phyloP scores from a whole-genome alignment of 805 yeast genomes.

The Candida coquimbonensis region DNA sequence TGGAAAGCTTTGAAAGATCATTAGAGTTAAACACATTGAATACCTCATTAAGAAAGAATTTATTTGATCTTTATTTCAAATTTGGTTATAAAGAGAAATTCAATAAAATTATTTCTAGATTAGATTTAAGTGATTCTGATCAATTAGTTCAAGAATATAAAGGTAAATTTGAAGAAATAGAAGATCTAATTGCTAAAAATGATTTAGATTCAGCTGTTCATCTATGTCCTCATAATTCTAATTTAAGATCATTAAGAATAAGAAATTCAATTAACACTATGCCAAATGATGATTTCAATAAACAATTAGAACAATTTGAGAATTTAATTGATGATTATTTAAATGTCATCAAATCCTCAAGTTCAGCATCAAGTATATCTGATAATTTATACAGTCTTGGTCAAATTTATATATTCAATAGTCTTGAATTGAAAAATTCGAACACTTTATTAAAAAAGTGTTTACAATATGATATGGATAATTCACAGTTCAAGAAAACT shows the following conservation, averaged over 20 bases:
- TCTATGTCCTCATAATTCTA: conserved; percentile 38
- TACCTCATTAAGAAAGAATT: conserved; percentile 41
- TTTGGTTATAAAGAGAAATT: conserved; percentile 43
- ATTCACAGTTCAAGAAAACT: conserved; percentile 45
- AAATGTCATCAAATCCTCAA: conserved; percentile 16
- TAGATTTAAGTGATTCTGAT: conserved; percentile 6
- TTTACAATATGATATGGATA: conserved; percentile 72
- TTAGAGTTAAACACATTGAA: conserved; percentile 33
- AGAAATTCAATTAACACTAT: conserved; percentile 23
- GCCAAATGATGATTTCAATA: conserved; percentile 1
- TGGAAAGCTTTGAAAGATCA: conserved; percentile 44
- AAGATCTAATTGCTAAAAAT: conserved; percentile 18
- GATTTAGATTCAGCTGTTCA: conserved; percentile 29
- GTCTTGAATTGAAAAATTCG: conserved; percentile 43
- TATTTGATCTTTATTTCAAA: conserved; percentile 42
- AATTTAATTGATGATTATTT: conserved; percentile 22
- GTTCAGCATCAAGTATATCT: conserved; percentile 19
- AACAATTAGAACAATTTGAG: conserved; percentile 13
- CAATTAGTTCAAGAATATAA: conserved; percentile 11
- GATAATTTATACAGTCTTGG: conserved; percentile 25
- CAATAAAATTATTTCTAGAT: conserved; percentile 1
- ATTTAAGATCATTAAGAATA: conserved; percentile 26
- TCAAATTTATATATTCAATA: conserved; percentile 41
- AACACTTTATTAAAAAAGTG: conserved; percentile 46
- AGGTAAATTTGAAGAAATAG: conserved; percentile 13